These are phyloP conservation scores for Shiraia bambusicola DNA, from an alignment of 2,329 filamentous ascomycete species.

Conservation along the genomic window DNA sequence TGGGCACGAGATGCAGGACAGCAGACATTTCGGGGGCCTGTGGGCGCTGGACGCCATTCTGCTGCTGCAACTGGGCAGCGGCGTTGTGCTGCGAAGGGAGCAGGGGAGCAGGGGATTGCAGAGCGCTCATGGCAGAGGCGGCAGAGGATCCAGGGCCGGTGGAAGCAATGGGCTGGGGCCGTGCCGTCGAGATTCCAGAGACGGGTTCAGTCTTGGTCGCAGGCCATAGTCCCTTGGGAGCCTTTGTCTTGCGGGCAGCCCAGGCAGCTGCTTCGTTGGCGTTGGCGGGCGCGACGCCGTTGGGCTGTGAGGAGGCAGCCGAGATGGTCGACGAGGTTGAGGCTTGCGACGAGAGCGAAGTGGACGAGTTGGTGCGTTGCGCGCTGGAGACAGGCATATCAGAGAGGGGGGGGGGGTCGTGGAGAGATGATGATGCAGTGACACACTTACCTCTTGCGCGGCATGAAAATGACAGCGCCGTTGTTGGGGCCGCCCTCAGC, in stretches of 20 bases:
- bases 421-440: no score
- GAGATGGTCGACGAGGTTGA: slow-evolving; percentile 69
- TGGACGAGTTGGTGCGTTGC: slow-evolving; percentile 87
- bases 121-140: slow-evolving; percentile 62
- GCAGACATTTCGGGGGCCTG: slow-evolving; percentile 64
- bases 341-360: slow-evolving; percentile 67
- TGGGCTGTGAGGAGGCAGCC: slow-evolving; percentile 61
- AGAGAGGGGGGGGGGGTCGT: no score
- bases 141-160: slow-evolving; percentile 60
- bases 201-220: slow-evolving; percentile 66
- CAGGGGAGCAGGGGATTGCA: slow-evolving; percentile 63
- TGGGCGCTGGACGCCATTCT: slow-evolving; percentile 56
- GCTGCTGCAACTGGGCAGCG: slow-evolving; percentile 59
- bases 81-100: slow-evolving; percentile 69
- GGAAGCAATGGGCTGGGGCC: slow-evolving; percentile 62
- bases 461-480: slow-evolving; percentile 76
- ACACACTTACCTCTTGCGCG: slow-evolving; percentile 62
- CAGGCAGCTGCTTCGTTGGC: slow-evolving; percentile 38
- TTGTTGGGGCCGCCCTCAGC: slow-evolving; percentile 61
- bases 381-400: slow-evolving; percentile 49
- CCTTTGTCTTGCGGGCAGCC: slow-evolving; percentile 52
- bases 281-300: slow-evolving; percentile 55
- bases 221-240: slow-evolving; percentile 62
- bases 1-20: slow-evolving; percentile 80
- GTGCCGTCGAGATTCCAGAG: slow-evolving; percentile 61